Conservation (phyloP, 176 grass and related monocot species). For the Phyllostachys edulis region DNA sequence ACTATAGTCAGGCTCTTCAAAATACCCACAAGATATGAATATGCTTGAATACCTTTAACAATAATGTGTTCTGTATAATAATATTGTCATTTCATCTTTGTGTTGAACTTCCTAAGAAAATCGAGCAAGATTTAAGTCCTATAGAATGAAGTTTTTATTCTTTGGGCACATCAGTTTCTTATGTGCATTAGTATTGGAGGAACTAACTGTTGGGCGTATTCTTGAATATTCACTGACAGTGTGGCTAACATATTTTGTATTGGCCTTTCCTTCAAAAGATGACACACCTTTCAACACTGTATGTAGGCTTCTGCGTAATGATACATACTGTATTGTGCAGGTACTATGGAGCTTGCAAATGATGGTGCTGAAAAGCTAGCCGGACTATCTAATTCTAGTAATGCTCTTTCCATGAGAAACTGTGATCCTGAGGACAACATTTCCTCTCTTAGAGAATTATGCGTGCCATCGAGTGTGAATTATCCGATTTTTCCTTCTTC, state of each 20-base stretch:
- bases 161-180: not conserved
- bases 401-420: conserved; percentile 39
- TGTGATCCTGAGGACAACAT: conserved; percentile 48
- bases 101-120: conserved; percentile 8
- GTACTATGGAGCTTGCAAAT: conserved; percentile 32
- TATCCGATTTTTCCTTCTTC: conserved; percentile 43
- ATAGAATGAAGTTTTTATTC: conserved; percentile 5
- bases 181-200: not conserved
- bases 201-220: not conserved
- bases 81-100: not conserved
- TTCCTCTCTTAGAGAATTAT: conserved; percentile 42
- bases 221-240: conserved; percentile 23
- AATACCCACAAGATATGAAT: not conserved
- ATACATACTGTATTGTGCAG: conserved; percentile 29
- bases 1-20: not conserved
- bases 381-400: conserved; percentile 47
- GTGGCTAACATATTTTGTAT: not conserved
- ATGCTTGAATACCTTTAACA: not conserved
- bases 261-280: conserved; percentile 7
- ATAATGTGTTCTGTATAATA: not conserved
- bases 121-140: conserved; percentile 1
- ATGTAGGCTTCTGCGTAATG: not conserved
- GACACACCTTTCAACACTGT: not conserved
- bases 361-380: conserved; percentile 37
- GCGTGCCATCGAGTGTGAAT: not conserved